Evolutionary conservation across 116 monocot genomes (phyloP), one percentile per base, ranked within the genome.

Genomic region (Cymodocea nodosa): DNA sequence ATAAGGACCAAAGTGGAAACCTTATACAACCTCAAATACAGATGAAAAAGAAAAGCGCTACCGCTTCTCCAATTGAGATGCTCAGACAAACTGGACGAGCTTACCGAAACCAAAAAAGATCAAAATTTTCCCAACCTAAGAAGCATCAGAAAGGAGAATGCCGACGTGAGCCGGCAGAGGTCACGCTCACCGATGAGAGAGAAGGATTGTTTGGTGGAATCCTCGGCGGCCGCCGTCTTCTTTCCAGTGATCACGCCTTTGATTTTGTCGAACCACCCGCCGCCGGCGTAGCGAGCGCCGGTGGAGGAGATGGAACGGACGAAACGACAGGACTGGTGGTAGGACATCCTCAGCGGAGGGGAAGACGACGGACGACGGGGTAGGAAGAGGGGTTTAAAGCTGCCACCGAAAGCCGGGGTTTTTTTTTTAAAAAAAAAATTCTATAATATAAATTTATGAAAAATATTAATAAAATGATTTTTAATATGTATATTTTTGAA

Each of bases 251-350:
- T 50, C 56, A 72, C 79, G 56, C 81, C 78, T 72, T 87, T 87
- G 71, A 87, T 79, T 81, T 87, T 87, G 76, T 84, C 87, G 51
- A 84, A 77, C 87, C 84, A 87, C 40, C 87, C 83, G 48, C 64
- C 23, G 52, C 79, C 74, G 14, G 67, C 48, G 72, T 78, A 74
- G 44, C 65, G 81, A 39, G 52, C 9, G 16, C 64, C 65, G 19
- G 79, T 74, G 57, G 84, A 81, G 59, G 81, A 67, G 72, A 87
- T 84, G 15, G 72, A 56, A 35, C 76, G 68, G 10, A 58, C 50
- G 25, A 36, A 15, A 23, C 58, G 62, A 23, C 14, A 37, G 3
- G 60, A 67, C 15, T 34, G 50, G 22, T 16, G 59, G n/a, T 25
- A 48, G 5, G 30, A 50, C n/a, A 51, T 57, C 59, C 24, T 64